These are phyloP conservation scores for Tylopilus intermedius DNA, from an alignment of 768 basidiomycete species.

Conservation along the genomic window DNA sequence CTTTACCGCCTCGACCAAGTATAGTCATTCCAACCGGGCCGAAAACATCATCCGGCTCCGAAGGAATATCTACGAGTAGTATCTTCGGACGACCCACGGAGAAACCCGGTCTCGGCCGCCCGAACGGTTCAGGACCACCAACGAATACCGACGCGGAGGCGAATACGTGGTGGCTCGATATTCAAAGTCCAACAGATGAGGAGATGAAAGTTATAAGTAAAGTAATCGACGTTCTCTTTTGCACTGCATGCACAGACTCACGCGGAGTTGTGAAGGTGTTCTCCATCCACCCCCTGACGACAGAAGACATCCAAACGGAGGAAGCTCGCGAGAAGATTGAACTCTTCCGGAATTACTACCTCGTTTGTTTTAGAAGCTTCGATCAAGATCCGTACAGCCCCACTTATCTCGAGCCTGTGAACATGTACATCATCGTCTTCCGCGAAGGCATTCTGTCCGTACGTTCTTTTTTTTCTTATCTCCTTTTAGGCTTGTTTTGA, in stretches of 20 bases:
- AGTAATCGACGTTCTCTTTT: slow-evolving; percentile 37
- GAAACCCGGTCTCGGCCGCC: slow-evolving; percentile 16
- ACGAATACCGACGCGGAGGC: slow-evolving; percentile 48
- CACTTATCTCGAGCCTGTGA: slow-evolving; percentile 94
- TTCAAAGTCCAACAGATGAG: slow-evolving; percentile 90
- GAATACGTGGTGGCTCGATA: slow-evolving; percentile 96
- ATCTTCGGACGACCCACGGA: slow-evolving; percentile 19
- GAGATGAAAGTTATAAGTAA: slow-evolving; percentile 98
- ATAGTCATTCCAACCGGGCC: slow-evolving; percentile 6
- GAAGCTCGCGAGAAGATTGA: slow-evolving; percentile 99
- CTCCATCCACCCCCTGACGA: slow-evolving; percentile 93
- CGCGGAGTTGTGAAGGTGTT: slow-evolving; percentile 62
- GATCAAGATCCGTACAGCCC: slow-evolving; percentile 98
- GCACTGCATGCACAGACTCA: not conserved
- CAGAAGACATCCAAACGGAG: slow-evolving; percentile 99
- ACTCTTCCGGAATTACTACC: slow-evolving; percentile 96
- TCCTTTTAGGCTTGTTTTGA: not conserved
- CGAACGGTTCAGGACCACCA: slow-evolving; percentile 23
- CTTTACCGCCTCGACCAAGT: slow-evolving; percentile 4
- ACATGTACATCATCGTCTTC: slow-evolving; percentile 99
- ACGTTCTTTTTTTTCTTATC: slow-evolving; percentile 27
- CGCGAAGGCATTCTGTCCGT: slow-evolving; percentile 94
- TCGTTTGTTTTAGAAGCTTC: slow-evolving; percentile 98
- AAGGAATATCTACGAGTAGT: slow-evolving; percentile 1
- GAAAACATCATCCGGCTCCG: slow-evolving; percentile 7